Evolutionary conservation across 495 filamentous ascomycete genomes (phyloP).

Genomic region (Xylaria acuta): DNA sequence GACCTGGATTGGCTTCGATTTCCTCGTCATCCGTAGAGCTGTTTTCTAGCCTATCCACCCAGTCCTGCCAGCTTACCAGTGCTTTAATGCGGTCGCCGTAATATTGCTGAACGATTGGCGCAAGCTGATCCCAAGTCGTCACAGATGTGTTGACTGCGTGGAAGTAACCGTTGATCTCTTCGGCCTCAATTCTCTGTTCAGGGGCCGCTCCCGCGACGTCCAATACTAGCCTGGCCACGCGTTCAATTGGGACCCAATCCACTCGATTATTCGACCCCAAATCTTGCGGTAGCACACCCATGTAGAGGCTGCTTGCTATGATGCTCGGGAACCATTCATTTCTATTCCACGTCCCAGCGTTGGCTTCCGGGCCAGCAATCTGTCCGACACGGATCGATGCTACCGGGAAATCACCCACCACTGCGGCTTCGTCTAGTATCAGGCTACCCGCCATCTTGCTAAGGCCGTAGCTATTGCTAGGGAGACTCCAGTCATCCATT

Average conservation of each 20-base stretch:
- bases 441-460: conserved; percentile 58
- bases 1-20: conserved; percentile 41
- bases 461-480: conserved; percentile 57
- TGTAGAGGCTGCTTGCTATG: conserved; percentile 45
- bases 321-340: conserved; percentile 63
- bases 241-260: conserved; percentile 59
- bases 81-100: conserved; percentile 38
- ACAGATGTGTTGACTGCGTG: conserved; percentile 51
- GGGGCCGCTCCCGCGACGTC: conserved; percentile 37
- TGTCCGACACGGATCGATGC: conserved; percentile 59
- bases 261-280: conserved; percentile 47
- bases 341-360: conserved; percentile 55
- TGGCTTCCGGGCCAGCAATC: conserved; percentile 53
- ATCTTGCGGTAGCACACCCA: conserved; percentile 45
- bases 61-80: conserved; percentile 43
- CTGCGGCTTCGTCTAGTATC: conserved; percentile 49
- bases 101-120: conserved; percentile 39
- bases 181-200: conserved; percentile 20
- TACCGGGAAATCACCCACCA: conserved; percentile 41
- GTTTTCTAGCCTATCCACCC: conserved; percentile 44
- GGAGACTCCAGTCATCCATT: conserved; percentile 41
- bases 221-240: conserved; percentile 43
- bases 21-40: conserved; percentile 39
- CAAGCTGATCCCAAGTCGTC: conserved; percentile 43
- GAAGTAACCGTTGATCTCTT: conserved; percentile 45